Evolutionary conservation across 768 basidiomycete species (phyloP).

Genomic region (Mrakia gelida): DNA sequence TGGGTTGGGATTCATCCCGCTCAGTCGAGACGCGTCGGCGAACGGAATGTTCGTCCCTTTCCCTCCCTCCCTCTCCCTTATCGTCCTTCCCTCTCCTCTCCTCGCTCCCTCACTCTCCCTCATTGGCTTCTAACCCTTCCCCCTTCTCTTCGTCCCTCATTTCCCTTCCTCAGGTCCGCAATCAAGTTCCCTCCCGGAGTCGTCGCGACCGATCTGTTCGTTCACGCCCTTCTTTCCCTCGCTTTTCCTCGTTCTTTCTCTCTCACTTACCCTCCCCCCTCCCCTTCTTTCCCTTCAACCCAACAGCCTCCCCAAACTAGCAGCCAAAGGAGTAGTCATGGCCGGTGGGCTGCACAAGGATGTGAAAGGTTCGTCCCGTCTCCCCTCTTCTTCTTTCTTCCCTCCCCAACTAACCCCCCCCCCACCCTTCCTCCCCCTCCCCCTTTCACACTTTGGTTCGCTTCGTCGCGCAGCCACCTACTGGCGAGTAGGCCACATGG

Average conservation of each 20-base stretch:
- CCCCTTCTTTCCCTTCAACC: not conserved
- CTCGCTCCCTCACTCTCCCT: constrained; percentile 3
- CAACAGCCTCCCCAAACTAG: constrained; percentile 13
- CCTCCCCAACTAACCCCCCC: not conserved
- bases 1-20: constrained; percentile 70
- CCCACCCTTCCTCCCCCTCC: not conserved
- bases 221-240: not conserved
- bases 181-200: constrained; percentile 80
- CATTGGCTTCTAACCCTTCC: not conserved
- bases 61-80: not conserved
- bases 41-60: constrained; percentile 79
- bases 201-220: constrained; percentile 60
- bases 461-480: constrained; percentile 54
- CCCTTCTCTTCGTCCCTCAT: not conserved
- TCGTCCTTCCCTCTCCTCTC: constrained; percentile 48
- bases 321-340: constrained; percentile 61
- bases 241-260: not conserved
- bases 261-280: not conserved
- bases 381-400: not conserved
- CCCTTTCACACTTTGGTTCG: constrained; percentile 44
- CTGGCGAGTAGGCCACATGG: constrained; percentile 94
- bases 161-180: constrained; percentile 42
- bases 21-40: constrained; percentile 60
- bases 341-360: constrained; percentile 82
- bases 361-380: constrained; percentile 64